A percentile compares a stretch with the other conserved stretches of the same genome.
phyloP scores from a whole-genome alignment of 805 yeast species.

The Candida awuae region DNA sequence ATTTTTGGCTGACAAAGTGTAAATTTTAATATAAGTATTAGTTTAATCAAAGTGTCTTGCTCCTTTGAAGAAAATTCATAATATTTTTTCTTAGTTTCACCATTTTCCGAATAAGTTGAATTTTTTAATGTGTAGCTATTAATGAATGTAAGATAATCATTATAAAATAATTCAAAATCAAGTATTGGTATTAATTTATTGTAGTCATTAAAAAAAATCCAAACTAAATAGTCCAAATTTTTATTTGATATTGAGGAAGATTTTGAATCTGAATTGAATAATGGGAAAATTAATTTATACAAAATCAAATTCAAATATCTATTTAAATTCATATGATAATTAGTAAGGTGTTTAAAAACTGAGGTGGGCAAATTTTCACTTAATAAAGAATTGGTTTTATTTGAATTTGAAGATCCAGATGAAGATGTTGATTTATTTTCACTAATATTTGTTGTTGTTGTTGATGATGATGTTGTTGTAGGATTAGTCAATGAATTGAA shows the following conservation, averaged over 20 bases:
- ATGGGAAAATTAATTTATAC: constrained; percentile 29
- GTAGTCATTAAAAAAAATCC: constrained; percentile 43
- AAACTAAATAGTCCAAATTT: constrained; percentile 38
- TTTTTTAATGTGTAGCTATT: constrained; percentile 28
- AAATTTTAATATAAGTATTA: constrained; percentile 47
- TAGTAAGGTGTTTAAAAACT: constrained; percentile 16
- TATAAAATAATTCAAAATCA: constrained; percentile 46
- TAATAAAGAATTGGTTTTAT: neutral
- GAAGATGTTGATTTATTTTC: neutral
- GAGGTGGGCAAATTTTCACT: neutral
- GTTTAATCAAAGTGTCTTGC: constrained; percentile 38
- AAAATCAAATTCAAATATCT: constrained; percentile 28
- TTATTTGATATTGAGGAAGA: constrained; percentile 20
- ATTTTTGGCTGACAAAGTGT: constrained; percentile 33
- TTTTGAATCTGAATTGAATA: constrained; percentile 15
- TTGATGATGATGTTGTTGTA: neutral
- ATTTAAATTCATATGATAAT: constrained; percentile 31
- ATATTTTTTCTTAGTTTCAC: constrained; percentile 33
- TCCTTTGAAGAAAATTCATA: constrained; percentile 27
- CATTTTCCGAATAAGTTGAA: constrained; percentile 32
- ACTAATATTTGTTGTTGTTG: too few relatives aligned
- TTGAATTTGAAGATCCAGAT: constrained; percentile 1
- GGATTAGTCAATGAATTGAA: neutral
- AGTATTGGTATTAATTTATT: constrained; percentile 48
- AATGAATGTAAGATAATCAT: constrained; percentile 42